Evolutionary conservation across 306 rosid species (phyloP).

Genomic region (Psophocarpus tetragonolobus): DNA sequence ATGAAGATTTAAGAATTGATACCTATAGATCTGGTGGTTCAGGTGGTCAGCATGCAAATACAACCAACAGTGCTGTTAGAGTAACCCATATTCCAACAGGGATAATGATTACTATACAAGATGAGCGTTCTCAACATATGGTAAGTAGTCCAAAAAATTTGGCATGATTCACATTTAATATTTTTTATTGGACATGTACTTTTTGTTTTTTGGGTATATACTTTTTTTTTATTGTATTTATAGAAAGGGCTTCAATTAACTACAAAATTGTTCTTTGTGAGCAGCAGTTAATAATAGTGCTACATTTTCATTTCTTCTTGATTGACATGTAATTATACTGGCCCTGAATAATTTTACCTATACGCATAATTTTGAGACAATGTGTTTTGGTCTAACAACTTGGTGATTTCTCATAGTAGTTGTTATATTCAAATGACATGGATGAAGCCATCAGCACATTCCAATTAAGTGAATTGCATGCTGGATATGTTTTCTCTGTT

Average conservation of each 20-base stretch:
- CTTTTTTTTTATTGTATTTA: background rate
- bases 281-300: constrained; percentile 10
- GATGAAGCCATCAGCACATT: background rate
- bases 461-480: background rate
- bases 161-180: background rate
- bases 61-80: constrained; percentile 96
- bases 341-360: background rate
- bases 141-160: constrained; percentile 43
- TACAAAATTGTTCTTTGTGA: background rate
- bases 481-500: constrained; percentile 15
- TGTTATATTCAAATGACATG: background rate
- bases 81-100: constrained; percentile 83
- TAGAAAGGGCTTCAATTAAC: background rate
- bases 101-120: constrained; percentile 79
- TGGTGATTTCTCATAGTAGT: background rate
- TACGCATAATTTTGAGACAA: background rate
- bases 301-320: background rate
- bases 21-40: constrained; percentile 90
- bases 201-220: background rate
- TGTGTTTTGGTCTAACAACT: constrained; percentile 13
- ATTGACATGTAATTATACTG: constrained; percentile 2
- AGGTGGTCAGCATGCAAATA: constrained; percentile 97
- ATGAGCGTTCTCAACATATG: constrained; percentile 93
- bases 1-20: constrained; percentile 82
- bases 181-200: constrained; percentile 9